Conservation (phyloP, 441 rosid genomes). For the Capsella rubella region DNA sequence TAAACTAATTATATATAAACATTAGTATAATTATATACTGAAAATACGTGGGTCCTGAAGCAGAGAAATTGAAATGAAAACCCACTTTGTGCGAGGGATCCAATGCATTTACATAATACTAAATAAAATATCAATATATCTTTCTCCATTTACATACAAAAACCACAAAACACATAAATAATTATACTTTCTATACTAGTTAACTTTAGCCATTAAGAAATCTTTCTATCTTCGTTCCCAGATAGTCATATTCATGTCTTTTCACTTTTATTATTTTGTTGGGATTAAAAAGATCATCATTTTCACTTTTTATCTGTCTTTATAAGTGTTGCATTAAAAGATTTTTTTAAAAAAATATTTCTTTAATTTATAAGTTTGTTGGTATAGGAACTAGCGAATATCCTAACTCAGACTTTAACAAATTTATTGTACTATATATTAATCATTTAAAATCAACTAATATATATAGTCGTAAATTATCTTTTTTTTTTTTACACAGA, state of each 20-base stretch:
- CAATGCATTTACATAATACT: constrained; percentile 50
- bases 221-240: constrained; percentile 25
- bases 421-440: background rate
- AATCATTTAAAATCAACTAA: background rate
- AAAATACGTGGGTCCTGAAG: constrained; percentile 29
- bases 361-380: too few species aligned
- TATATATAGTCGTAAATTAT: background rate
- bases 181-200: constrained; percentile 1
- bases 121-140: constrained; percentile 31
- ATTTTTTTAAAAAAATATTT: too few species aligned
- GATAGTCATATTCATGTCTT: constrained; percentile 27
- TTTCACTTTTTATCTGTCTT: constrained; percentile 34
- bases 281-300: background rate
- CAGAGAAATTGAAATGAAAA: constrained; percentile 37
- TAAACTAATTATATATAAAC: constrained; percentile 1
- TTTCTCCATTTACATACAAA: constrained; percentile 35
- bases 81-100: constrained; percentile 81
- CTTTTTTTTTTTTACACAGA: background rate
- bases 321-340: background rate
- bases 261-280: background rate
- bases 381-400: constrained; percentile 14
- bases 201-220: constrained; percentile 31
- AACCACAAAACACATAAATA: constrained; percentile 7
- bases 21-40: background rate
- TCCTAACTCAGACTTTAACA: background rate